phyloP scores from a whole-genome alignment of 495 filamentous ascomycete species.

The Aspergillus egyptiacus region DNA sequence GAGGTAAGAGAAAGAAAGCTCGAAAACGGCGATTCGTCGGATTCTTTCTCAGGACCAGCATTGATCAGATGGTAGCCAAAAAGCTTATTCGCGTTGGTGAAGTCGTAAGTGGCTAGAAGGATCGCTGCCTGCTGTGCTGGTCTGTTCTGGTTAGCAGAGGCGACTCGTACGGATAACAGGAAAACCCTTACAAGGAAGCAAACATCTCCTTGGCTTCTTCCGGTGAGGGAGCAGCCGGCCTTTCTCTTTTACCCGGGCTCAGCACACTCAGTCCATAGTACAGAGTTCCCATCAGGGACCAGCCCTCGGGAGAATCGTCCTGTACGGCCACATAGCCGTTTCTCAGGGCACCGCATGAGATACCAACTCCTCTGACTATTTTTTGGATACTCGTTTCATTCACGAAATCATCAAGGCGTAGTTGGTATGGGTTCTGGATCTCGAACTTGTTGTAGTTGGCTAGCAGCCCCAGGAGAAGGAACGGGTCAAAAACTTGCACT shows the following conservation, averaged over 20 bases:
- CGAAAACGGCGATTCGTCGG: conserved; percentile 68
- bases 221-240: conserved; percentile 46
- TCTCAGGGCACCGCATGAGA: conserved; percentile 58
- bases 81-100: conserved; percentile 88
- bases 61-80: conserved; percentile 83
- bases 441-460: conserved; percentile 99
- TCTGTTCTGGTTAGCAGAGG: conserved; percentile 38
- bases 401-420: conserved; percentile 95
- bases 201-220: conserved; percentile 80
- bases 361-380: conserved; percentile 68
- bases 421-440: conserved; percentile 92
- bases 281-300: conserved; percentile 74
- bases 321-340: conserved; percentile 81
- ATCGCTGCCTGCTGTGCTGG: conserved; percentile 73
- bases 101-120: conserved; percentile 84
- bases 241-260: conserved; percentile 57
- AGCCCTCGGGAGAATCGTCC: conserved; percentile 87
- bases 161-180: conserved; percentile 6
- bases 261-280: conserved; percentile 82
- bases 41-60: conserved; percentile 52
- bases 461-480: conserved; percentile 79
- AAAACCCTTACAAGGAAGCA: conserved; percentile 49
- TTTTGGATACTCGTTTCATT: conserved; percentile 83
- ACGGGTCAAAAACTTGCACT: conserved; percentile 61
- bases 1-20: conserved; percentile 84